Conservation (phyloP, 2,329 filamentous ascomycete genomes). For the Aureobasidium melanogenum region DNA sequence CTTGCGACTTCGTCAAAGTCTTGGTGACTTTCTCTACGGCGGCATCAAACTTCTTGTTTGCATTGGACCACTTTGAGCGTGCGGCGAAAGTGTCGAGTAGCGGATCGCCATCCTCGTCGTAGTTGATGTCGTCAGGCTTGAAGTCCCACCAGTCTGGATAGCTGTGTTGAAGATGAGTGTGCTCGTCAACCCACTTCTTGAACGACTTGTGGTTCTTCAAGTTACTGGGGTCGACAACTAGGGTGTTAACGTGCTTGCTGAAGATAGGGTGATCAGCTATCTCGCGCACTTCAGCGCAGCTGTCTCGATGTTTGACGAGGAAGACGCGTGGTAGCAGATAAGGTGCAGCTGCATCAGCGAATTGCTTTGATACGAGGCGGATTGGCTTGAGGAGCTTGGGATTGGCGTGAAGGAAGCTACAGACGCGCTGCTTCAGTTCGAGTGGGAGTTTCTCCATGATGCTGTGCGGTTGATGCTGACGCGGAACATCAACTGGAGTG, state of each 20-base stretch:
- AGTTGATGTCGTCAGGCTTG: neutral
- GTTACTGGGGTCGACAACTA: neutral
- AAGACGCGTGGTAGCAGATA: slow-evolving; percentile 3
- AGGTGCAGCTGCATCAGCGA: neutral
- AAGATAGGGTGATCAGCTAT: neutral
- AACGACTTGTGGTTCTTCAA: neutral
- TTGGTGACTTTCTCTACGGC: neutral
- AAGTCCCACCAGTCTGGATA: neutral
- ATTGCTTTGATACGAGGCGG: neutral
- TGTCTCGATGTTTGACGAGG: neutral
- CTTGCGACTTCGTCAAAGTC: neutral
- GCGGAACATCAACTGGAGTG: neutral
- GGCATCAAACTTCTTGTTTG: neutral
- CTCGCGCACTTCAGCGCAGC: neutral
- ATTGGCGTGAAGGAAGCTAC: neutral
- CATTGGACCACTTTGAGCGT: neutral
- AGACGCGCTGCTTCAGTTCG: slow-evolving; percentile 2
- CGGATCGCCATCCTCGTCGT: neutral
- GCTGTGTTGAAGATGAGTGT: neutral
- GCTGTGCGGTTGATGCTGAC: too few relatives aligned
- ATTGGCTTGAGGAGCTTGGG: neutral
- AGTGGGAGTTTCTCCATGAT: neutral
- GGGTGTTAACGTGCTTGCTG: slow-evolving; percentile 1
- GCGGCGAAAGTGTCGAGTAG: neutral
- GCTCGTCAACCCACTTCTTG: neutral